Evolutionary conservation across 441 rosid species (phyloP).

Genomic region (Codiaeum variegatum): DNA sequence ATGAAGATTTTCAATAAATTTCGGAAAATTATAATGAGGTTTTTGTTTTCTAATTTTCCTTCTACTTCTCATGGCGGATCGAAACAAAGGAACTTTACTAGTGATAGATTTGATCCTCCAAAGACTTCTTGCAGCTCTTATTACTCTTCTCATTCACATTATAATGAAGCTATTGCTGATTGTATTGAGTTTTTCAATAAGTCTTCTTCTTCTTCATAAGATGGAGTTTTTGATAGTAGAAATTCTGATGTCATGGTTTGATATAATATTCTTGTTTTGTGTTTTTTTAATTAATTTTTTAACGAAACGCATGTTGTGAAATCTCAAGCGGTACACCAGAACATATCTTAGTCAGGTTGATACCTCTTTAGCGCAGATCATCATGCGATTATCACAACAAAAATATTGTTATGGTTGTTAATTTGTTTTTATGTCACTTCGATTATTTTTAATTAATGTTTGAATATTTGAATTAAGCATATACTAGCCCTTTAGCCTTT

Average conservation of each 20-base stretch:
- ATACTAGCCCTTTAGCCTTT: too few relatives aligned
- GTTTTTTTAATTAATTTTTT: not conserved
- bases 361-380: too few relatives aligned
- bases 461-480: too few relatives aligned
- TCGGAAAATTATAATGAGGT: conserved; percentile 59
- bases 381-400: too few relatives aligned
- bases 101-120: conserved; percentile 68
- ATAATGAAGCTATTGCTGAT: conserved; percentile 79
- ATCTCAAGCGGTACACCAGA: too few relatives aligned
- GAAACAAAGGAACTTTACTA: conserved; percentile 23
- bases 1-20: conserved; percentile 71
- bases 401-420: too few relatives aligned
- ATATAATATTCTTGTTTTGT: not conserved
- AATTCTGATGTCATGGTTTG: conserved; percentile 45
- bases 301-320: too few relatives aligned
- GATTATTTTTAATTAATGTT: too few relatives aligned
- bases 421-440: too few relatives aligned
- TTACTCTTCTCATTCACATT: conserved; percentile 78
- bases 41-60: conserved; percentile 49
- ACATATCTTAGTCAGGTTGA: too few relatives aligned
- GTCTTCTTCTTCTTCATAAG: conserved; percentile 46
- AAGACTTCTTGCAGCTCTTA: conserved; percentile 88
- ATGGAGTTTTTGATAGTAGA: conserved; percentile 39
- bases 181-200: conserved; percentile 91
- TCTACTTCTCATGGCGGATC: conserved; percentile 19